Base-by-base conservation (phyloP, 2,329 filamentous ascomycete species). In the Metarhizium guizhouense region DNA sequence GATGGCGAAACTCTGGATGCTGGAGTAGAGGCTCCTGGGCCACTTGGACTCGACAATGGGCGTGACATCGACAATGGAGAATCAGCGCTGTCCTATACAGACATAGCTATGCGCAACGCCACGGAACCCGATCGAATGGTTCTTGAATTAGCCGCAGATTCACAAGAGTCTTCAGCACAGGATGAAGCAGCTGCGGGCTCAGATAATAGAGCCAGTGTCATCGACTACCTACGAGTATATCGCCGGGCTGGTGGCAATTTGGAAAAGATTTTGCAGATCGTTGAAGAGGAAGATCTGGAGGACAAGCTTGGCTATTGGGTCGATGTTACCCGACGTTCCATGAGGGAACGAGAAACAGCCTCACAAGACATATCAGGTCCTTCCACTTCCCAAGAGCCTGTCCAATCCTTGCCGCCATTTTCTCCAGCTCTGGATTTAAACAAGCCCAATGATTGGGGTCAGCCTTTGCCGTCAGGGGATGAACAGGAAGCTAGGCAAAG, bases 241-340 rank as follows among this genome's bases (percentile, higher is more conserved):
- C 74, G 77, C 47, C 79, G 80, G 55, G 83, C 83, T 1, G 76
- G 77, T 47, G 84, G 84, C 4, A 77, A 87, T 61, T 77, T 78
- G 0, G 74, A 80, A 40, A 77, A 76, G 57, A 82, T 88, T 30
- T 61, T 86, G 3, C 72, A 76, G 45, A 82, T 88, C 25, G 83
- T 87, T 36, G 76, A 79, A 43, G 77, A 82, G 42, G 83, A 87
- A 61, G 76, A 79, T 4, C 74, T 82, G 2, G 75, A 80, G 55
- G 79, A 82, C 11, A 78, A 80, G 52, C 74, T 88, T 38, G 72
- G 74, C 11, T 82, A 83, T 65, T 82, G 84, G 74, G 75, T 86
- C 11, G 74, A 76, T 36, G 72, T 81, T 29, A 81, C 83, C 58
- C 74, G 62, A 4, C 61, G 61, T 47, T 63, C 63, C 67, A 58